A percentile compares a stretch with the other conserved stretches of the same genome.
Evolutionary conservation across 2,329 filamentous ascomycete species (phyloP).

Genomic region (Calonectria fujianensis): DNA sequence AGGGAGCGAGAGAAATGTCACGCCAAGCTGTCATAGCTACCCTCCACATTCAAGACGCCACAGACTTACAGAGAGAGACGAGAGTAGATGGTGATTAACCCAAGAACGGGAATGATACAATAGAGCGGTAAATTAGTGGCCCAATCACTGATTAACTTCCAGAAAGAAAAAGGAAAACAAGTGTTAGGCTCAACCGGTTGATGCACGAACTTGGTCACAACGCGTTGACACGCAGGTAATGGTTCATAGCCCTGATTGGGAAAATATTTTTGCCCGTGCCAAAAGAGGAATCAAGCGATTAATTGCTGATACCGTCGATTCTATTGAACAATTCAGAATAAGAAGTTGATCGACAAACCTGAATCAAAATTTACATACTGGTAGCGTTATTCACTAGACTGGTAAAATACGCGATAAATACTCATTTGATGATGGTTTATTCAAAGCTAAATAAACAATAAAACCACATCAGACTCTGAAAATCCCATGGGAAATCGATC

Average conservation of each 20-base stretch:
- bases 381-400: no score
- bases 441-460: neutral
- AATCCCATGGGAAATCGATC: neutral
- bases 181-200: neutral
- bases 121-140: no score
- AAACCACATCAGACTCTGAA: neutral
- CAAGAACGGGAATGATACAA: no score
- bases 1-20: no score
- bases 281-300: neutral
- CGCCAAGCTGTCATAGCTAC: no score
- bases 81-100: no score
- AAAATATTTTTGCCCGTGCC: neutral
- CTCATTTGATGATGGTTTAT: neutral
- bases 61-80: no score
- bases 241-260: neutral
- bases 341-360: neutral
- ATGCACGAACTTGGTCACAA: neutral
- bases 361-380: neutral
- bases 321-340: no score
- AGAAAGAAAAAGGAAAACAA: neutral
- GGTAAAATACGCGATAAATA: neutral
- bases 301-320: neutral
- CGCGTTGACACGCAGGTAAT: neutral
- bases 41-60: no score
- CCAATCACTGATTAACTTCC: no score